A percentile compares a stretch with the other conserved stretches of the same genome.
Evolutionary conservation across 2,329 filamentous ascomycete genomes (phyloP).

Genomic region (Penicillium sp.): DNA sequence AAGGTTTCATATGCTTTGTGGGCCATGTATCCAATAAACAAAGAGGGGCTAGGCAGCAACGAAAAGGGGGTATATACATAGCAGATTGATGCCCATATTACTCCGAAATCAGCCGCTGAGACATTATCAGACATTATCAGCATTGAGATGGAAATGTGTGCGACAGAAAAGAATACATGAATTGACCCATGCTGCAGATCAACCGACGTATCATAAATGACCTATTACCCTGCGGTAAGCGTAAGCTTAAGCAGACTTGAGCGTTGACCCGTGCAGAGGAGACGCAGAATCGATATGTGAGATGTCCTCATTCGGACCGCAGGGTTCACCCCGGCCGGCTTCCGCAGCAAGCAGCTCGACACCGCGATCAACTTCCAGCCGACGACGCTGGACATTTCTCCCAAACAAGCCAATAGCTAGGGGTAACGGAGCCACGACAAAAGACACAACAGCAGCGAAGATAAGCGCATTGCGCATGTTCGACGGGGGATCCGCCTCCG

Average conservation of each 20-base stretch:
- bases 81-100: not conserved
- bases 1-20: not conserved
- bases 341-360: slow-evolving; percentile 19
- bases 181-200: not conserved
- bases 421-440: slow-evolving; percentile 61
- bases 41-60: not conserved
- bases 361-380: slow-evolving; percentile 40
- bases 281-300: not conserved
- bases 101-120: not conserved
- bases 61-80: not conserved
- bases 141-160: not conserved
- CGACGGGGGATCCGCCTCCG: slow-evolving; percentile 52
- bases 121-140: not conserved
- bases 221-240: not conserved
- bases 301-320: not conserved
- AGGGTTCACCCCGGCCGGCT: not conserved
- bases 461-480: slow-evolving; percentile 73
- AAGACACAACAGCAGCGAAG: slow-evolving; percentile 69
- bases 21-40: not conserved
- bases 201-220: not conserved
- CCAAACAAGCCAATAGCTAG: slow-evolving; percentile 68
- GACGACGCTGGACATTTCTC: slow-evolving; percentile 35
- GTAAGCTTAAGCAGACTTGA: not conserved
- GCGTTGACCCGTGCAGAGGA: not conserved
- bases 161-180: not conserved